Conservation (phyloP, 352 stramenopile genomes). For the Phytophthora pisi region DNA sequence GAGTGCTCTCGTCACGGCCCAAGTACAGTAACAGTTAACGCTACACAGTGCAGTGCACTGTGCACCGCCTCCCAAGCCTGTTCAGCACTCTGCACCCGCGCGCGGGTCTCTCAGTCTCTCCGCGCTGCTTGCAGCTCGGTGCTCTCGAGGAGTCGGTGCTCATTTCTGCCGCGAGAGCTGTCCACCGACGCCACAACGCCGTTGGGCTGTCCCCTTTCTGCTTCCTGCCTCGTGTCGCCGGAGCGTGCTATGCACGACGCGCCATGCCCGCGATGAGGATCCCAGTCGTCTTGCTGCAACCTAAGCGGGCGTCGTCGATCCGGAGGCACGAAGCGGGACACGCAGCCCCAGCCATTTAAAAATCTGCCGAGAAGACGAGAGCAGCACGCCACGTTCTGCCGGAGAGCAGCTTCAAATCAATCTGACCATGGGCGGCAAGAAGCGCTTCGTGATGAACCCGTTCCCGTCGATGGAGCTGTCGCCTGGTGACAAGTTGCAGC, state of each 20-base stretch:
- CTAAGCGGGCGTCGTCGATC: constrained; percentile 29
- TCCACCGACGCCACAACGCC: constrained; percentile 25
- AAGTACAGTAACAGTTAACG: not conserved
- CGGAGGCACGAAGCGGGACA: constrained; percentile 20
- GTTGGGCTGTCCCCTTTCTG: constrained; percentile 26
- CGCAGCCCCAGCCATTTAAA: constrained; percentile 29
- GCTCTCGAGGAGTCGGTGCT: not conserved
- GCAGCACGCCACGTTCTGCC: not conserved
- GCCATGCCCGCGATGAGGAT: constrained; percentile 25
- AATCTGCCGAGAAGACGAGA: constrained; percentile 18
- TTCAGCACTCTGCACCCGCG: constrained; percentile 13
- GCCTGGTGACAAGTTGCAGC: constrained; percentile 33
- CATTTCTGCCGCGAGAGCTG: constrained; percentile 6
- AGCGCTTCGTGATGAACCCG: constrained; percentile 42
- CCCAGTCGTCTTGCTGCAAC: constrained; percentile 36
- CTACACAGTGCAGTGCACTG: too few relatives aligned
- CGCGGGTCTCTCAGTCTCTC: not conserved
- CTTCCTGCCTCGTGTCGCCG: constrained; percentile 23
- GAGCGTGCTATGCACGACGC: constrained; percentile 29
- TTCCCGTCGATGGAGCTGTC: constrained; percentile 44
- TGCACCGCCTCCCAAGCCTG: constrained; percentile 19
- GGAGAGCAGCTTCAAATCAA: constrained; percentile 4
- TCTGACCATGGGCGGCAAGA: constrained; percentile 33
- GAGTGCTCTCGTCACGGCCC: constrained; percentile 14
- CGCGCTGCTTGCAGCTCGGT: constrained; percentile 27